Evolutionary conservation across 768 basidiomycete genomes (phyloP), one percentile per base, ranked within the genome.

Genomic region (Mycena amicta): DNA sequence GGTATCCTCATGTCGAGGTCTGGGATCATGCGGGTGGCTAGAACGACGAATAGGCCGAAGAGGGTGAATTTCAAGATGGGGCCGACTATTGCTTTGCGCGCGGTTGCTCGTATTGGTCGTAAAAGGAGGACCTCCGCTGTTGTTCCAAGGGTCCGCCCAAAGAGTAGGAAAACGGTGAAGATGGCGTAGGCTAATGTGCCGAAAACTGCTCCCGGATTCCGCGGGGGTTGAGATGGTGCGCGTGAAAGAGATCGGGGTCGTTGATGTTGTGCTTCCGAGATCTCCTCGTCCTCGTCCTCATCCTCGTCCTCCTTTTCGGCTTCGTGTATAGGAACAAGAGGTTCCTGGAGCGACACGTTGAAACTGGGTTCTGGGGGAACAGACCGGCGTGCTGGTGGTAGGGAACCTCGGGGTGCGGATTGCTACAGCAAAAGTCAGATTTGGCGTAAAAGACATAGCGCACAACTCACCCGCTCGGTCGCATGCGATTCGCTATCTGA

Each of bases 261-360:
- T 52, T 66, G 64, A 26, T 60, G 67, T 50, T 72, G 59, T 50
- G 58, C 51, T 26, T 70, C 46, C 40, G 67, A 66, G 56, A 62
- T 28, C 30, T 63, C 50, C 27, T 73, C 77, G 67, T 89, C 88
- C 3, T 90, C 84, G 27, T 78, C 76, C 75, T 91, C 90, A 4
- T 81, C 77, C 65, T 91, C 88, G 6, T 86, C 82, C 23, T 82
- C 74, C 26, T 91, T 78, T 2, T 83, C 80, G 61, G 80, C 76
- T 56, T 84, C 83, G n/a, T n/a, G n/a, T n/a, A n/a, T n/a, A n/a
- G n/a, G n/a, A n/a, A n/a, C n/a, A n/a, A n/a, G n/a, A 28, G 78
- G 71, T 25, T 82, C 77, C 33, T 69, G 68, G 49, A 78, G 63
- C 2, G 81, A 79, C 8, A 72, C 73, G 27, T 82, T 76, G 50